Evolutionary conservation across 176 grass and related monocot genomes (phyloP), one percentile per base, ranked within the genome.

Genomic region (Elymus sibiricus): DNA sequence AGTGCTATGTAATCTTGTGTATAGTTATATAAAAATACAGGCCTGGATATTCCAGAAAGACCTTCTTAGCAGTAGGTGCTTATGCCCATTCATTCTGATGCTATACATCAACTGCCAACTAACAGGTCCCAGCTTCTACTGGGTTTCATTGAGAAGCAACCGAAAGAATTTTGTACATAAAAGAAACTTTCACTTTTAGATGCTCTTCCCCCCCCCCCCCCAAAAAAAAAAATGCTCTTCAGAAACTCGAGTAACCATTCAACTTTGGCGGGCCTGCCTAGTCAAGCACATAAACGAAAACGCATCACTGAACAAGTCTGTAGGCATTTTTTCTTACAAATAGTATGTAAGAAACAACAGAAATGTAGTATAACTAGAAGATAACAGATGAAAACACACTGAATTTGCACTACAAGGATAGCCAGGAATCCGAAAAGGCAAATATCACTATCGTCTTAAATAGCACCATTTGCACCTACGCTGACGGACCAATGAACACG

Each of bases 391-490:
- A 63, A 17, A 86, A 83, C 62, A 79, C 67, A 47, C 60, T 16
- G 12, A 80, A 47, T 24, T 31, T 11, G 35, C 34, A 47, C 15
- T 11, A 75, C 25, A 17, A 46, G 5, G 22, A 39, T 46, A 27
- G 29, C 61, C 24, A 71, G 43, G 13, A 27, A 11, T 12, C 43
- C n/a, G 12, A 25, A 90, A 53, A 75, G 49, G 63, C 19, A 62
- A 85, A 40, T 38, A 84, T 31, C 75, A 73, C 81, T 56, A 64
- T 73, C 22, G 24, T 65, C 44, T 69, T n/a, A 49, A 42, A 86
- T 55, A 25, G 62, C 6, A 40, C 21, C 6, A 83, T 75, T 16
- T 26, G 38, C 11, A 0, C 14, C 22, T 24, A 42, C 12, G 2
- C 24, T 43, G 82, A 12, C 24, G 13, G 49, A 71, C 27, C 17